These are phyloP conservation scores for Microbotryomycetes sp. DNA, from an alignment of 1,284 basidiomycete genomes.

Conservation along the genomic window DNA sequence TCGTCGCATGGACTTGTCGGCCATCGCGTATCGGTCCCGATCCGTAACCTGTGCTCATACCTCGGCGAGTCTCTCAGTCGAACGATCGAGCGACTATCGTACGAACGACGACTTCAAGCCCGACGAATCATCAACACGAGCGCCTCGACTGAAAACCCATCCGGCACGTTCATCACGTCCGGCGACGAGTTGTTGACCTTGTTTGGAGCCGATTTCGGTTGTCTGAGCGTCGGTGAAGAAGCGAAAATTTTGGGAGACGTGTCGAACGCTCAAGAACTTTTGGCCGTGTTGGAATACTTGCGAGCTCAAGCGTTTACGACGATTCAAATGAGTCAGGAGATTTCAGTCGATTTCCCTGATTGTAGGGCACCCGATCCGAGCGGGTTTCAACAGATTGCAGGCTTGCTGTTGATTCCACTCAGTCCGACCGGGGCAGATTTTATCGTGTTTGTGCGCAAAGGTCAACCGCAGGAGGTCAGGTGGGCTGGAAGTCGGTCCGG, in stretches of 20 bases:
- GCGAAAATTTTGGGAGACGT: slow-evolving; percentile 38
- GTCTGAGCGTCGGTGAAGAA: slow-evolving; percentile 38
- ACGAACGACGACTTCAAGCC: slow-evolving; percentile 36
- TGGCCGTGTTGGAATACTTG: slow-evolving; percentile 39
- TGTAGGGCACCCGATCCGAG: slow-evolving; percentile 32
- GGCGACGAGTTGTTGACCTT: slow-evolving; percentile 39
- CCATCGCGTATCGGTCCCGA: slow-evolving; percentile 21
- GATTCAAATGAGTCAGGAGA: slow-evolving; percentile 31
- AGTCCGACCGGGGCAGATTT: slow-evolving; percentile 33
- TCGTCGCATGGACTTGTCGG: slow-evolving; percentile 38
- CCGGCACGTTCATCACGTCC: slow-evolving; percentile 37
- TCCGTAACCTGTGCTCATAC: slow-evolving; percentile 33
- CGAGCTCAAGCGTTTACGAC: slow-evolving; percentile 32
- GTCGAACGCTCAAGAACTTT: slow-evolving; percentile 38
- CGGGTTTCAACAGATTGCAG: slow-evolving; percentile 37
- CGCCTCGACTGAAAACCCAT: slow-evolving; percentile 36
- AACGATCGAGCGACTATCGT: slow-evolving; percentile 39
- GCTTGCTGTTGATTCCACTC: slow-evolving; percentile 37
- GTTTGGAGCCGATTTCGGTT: slow-evolving; percentile 40
- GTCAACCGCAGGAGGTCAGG: slow-evolving; percentile 30
- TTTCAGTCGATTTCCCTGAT: slow-evolving; percentile 38
- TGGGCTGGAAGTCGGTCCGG: slow-evolving; percentile 13
- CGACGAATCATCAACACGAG: slow-evolving; percentile 40
- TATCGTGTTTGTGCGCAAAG: slow-evolving; percentile 38
- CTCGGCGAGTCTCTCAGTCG: slow-evolving; percentile 39